Base-by-base conservation (phyloP, 768 basidiomycete genomes). In the Auricularia heimuer region DNA sequence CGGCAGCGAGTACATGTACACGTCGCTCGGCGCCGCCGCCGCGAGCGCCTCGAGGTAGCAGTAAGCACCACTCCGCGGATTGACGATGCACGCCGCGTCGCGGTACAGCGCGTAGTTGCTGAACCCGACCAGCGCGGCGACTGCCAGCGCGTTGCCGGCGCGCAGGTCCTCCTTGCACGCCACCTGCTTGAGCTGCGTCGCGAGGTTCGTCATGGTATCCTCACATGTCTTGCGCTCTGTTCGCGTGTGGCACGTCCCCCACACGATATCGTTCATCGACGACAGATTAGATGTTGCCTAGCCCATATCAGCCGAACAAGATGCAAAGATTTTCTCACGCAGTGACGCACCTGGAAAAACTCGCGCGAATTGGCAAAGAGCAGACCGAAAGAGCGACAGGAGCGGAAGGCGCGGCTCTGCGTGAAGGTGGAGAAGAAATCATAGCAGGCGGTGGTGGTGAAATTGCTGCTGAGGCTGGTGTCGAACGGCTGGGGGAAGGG, bases 361-460 rank as follows among this genome's bases (percentile, higher is more conserved):
- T 73, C 77, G 21, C 72, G 65, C 3, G 90, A 89, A 11, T 74
- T 79, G 67, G 80, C 77, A 21, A 84, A 72, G 51, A 93, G 80
- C 39, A 92, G 69, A 2, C 88, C 88, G 73, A 93, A 85, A 0
- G 90, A 82, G 6, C 92, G 82, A 72, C 91, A 94, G n/a, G 80
- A 71, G n/a, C 85, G 79, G 71, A 93, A 92, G 0, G 84, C 70
- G 3, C 72, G 60, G 2, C 80, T 74, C 66, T 78, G 77, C 0
- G 89, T 88, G 86, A 94, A 92, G 67, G 89, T 90, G 16, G 76
- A 68, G 73, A 94, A 89, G 74, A 92, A 94, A 54, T 80, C 77
- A 61, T 83, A 80, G 71, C 92, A 95, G 56, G 79, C 73, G 14
- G 74, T 68, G 39, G 85, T 84, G 16, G 87, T 83, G 70, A 90